Base-by-base conservation (phyloP, 495 filamentous ascomycete species). In the Beverwykella pulmonaria region DNA sequence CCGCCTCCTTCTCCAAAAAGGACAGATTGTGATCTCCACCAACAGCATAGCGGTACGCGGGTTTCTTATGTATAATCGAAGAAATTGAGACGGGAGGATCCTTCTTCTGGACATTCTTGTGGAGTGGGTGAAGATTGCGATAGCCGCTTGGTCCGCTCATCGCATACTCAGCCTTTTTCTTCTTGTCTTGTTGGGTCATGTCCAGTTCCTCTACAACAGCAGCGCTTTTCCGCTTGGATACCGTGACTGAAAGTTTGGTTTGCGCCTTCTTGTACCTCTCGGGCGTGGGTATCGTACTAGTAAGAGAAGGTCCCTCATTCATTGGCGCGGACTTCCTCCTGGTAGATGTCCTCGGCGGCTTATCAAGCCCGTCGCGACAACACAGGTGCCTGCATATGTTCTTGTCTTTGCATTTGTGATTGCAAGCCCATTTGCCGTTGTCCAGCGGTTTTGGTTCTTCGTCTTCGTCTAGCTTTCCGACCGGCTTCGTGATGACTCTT, bases 401-500 rank as follows among this genome's bases (percentile, higher is more conserved):
- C 65, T 88, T 89, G 63, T 90, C 84, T 36, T 87, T 91, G 73
- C 92, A 98, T 36, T 76, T 80, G 70, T 98, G 93, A 61, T 92
- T 92, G 77, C 93, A 98, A 47, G 83, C 82, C 88, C 90, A 97
- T 70, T 86, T 94, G 0, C 93, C 94, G 75, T 93, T 97, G 0
- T 83, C 78, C 60, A 95, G 83, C 65, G 81, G 84, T 12, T 79
- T 68, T 1, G 86, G 82, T 39, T 82, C 81, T 20, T 75, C 71
- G 17, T 77, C 53, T 7, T 54, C 62, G 3, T 29, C 1, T 12
- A 29, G 1, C 59, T 49, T 70, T 32, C 15, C 53, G 41, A 68
- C 41, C 48, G 46, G 22, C 64, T 67, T 73, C 26, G 61, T 29
- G 19, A 22, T 25, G 22, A 1, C 15, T 20, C 44, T 47, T 57